These are phyloP conservation scores for Fagopyrum homotropicum DNA, from an alignment of 148 eudicot species.

Conservation along the genomic window DNA sequence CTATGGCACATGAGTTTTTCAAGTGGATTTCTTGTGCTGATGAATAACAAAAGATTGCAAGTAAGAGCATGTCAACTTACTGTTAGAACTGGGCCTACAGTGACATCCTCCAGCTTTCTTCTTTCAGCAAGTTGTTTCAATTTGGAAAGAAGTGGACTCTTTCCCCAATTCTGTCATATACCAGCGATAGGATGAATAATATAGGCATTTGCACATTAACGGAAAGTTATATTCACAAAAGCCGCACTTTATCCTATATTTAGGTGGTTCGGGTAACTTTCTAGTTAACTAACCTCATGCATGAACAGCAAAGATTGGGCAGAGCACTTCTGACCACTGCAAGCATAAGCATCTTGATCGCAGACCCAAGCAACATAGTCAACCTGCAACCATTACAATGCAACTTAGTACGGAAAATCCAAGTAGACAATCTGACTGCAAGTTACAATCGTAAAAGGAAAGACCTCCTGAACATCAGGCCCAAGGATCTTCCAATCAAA, in stretches of 20 bases:
- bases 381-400: conserved; percentile 33
- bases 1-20: no score
- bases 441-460: not conserved
- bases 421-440: conserved; percentile 9
- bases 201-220: not conserved
- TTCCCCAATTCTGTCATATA: conserved; percentile 62
- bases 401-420: not conserved
- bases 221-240: not conserved
- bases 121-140: conserved; percentile 67
- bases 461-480: conserved; percentile 95
- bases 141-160: conserved; percentile 56
- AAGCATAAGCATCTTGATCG: conserved; percentile 98
- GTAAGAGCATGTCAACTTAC: conserved; percentile 27
- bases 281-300: conserved; percentile 60
- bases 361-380: conserved; percentile 98
- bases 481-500: conserved; percentile 99
- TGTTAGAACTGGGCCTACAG: conserved; percentile 84
- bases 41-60: not conserved
- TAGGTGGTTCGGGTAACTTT: not conserved
- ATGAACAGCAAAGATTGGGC: conserved; percentile 90
- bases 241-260: not conserved
- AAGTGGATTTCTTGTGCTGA: no score
- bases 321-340: conserved; percentile 96
- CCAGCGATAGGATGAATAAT: not conserved
- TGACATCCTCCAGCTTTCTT: conserved; percentile 75